Evolutionary conservation across 441 rosid genomes (phyloP), one percentile per base, ranked within the genome.

Genomic region (Mallotus japonicus): DNA sequence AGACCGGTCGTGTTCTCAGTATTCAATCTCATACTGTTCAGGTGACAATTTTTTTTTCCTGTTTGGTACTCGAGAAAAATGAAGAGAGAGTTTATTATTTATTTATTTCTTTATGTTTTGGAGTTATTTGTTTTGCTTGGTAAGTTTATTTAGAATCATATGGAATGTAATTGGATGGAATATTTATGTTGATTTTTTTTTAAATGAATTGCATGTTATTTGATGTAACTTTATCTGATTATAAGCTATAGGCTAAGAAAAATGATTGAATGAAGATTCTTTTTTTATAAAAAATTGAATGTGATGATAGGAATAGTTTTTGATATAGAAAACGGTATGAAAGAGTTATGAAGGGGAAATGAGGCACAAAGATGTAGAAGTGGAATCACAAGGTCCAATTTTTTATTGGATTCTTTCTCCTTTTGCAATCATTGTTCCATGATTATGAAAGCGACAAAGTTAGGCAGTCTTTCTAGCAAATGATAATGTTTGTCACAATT

Each of bases 1-100:
- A 85, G 67, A 94, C 96, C 65, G 97, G 98, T 77, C 97, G 98
- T 69, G 97, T 94, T 71, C 92, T 94, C 81, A 94, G 98, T 79
- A 94, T 94, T 77, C 98, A 94, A 40, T 94, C 98, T 4, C 98
- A 92, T 72, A 92, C 97, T 0, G 97, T 94, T 62, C 97, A 94
- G 97, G 98, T 90, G 32, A 28, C 32, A 59, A 17, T 46, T 42
- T 19, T 64, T 55, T 40, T 12, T 5, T 64, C 11, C 22, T 74
- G 61, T 68, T 67, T 64, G 62, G 14, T 63, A 47, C 34, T 40
- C 8, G 44, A 67, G 56, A 64, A n/a, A 71, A 64, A 54, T 51
- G 61, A 53, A 62, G 16, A 42, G 75, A 62, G 11, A 34, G 24
- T 63, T 64, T 53, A 3, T 37, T 17, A 15, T 12, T 17, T 51